phyloP scores from a whole-genome alignment of 495 filamentous ascomycete genomes.

The Trypethelium eluteriae region DNA sequence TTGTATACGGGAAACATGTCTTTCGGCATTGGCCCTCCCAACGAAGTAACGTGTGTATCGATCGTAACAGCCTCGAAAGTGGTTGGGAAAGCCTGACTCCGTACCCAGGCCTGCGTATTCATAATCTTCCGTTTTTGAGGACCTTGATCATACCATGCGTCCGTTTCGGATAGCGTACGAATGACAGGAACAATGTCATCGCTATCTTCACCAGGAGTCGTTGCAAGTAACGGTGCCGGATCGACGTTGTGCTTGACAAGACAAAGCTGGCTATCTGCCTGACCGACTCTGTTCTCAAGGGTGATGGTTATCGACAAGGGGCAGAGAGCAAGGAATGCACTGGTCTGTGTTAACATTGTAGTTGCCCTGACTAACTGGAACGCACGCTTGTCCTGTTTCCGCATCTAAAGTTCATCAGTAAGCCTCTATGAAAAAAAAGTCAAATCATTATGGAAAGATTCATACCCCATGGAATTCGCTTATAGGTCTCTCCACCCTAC shows the following conservation, averaged over 20 bases:
- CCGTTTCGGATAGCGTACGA: neutral
- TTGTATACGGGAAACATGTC: constrained; percentile 1
- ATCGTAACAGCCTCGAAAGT: neutral
- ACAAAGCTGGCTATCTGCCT: neutral
- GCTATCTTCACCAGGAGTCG: neutral
- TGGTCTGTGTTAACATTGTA: neutral
- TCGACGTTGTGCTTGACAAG: neutral
- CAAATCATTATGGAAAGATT: neutral
- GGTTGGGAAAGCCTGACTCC: neutral
- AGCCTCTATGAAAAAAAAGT: neutral
- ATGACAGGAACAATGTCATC: neutral
- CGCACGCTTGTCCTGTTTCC: neutral
- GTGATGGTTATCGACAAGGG: neutral
- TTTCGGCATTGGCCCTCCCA: neutral
- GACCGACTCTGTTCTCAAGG: neutral
- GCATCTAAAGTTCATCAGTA: neutral
- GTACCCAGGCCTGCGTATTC: neutral
- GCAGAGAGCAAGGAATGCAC: neutral
- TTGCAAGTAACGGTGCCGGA: neutral
- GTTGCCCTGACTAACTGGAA: neutral
- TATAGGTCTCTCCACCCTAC: neutral
- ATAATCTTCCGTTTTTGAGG: neutral
- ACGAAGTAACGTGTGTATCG: neutral
- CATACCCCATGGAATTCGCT: constrained; percentile 7
- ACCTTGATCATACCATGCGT: neutral